Evolutionary conservation across 352 stramenopile genomes (phyloP).

Genomic region (Globisporangium polare): DNA sequence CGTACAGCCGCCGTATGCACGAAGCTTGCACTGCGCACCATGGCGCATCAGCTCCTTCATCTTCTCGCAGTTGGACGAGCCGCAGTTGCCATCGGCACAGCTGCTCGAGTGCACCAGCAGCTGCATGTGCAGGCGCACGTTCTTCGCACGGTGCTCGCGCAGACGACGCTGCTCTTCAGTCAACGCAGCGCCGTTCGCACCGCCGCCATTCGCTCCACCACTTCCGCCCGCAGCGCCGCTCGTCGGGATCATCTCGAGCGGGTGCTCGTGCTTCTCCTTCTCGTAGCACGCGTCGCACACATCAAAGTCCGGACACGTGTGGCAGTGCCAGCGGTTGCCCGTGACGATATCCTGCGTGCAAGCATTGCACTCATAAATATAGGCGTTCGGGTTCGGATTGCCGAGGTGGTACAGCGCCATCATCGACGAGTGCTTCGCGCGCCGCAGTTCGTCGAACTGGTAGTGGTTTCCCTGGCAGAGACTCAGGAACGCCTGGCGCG

Average conservation of each 20-base stretch:
- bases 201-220: slow-evolving; percentile 9
- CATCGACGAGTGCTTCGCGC: slow-evolving; percentile 99
- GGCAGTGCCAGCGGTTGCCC: slow-evolving; percentile 88
- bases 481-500: slow-evolving; percentile 96
- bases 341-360: slow-evolving; percentile 81
- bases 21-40: slow-evolving; percentile 91
- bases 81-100: slow-evolving; percentile 90
- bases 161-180: slow-evolving; percentile 62
- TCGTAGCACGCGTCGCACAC: slow-evolving; percentile 86
- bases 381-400: slow-evolving; percentile 91
- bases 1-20: slow-evolving; percentile 91
- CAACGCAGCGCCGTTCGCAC: slow-evolving; percentile 24
- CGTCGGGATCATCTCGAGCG: slow-evolving; percentile 77
- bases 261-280: slow-evolving; percentile 80
- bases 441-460: slow-evolving; percentile 98
- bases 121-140: slow-evolving; percentile 97
- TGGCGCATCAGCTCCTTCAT: slow-evolving; percentile 99
- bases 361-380: slow-evolving; percentile 84
- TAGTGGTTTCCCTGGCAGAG: slow-evolving; percentile 98
- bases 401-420: slow-evolving; percentile 99
- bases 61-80: slow-evolving; percentile 96
- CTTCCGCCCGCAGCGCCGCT: slow-evolving; percentile 28
- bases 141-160: slow-evolving; percentile 89
- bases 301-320: slow-evolving; percentile 87
- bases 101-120: slow-evolving; percentile 96